A percentile compares a stretch with the other conserved stretches of the same genome.
phyloP scores from a whole-genome alignment of 2,329 filamentous ascomycete species.

The Neonectria hederae region DNA sequence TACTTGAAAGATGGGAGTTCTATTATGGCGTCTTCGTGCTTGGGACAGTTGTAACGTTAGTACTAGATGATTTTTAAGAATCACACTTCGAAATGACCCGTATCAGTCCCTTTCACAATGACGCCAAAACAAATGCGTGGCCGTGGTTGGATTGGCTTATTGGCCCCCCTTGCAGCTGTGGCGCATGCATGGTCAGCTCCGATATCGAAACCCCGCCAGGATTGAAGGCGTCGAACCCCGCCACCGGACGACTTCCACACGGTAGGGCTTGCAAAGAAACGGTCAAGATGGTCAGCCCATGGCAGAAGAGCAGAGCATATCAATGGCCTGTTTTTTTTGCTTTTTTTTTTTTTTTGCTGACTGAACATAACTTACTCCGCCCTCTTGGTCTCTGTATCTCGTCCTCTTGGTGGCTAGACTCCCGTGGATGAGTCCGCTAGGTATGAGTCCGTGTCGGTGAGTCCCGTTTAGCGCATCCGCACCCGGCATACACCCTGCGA shows the following conservation, averaged over 20 bases:
- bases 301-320: too few species aligned
- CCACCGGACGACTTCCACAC: slow-evolving; percentile 3
- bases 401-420: background rate
- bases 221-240: slow-evolving; percentile 11
- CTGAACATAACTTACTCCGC: too few species aligned
- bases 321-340: too few species aligned
- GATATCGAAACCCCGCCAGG: slow-evolving; percentile 34
- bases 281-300: background rate
- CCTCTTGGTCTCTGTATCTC: background rate
- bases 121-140: slow-evolving; percentile 27
- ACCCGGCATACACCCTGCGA: slow-evolving; percentile 27
- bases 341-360: too few species aligned
- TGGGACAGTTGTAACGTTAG: background rate
- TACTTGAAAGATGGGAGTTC: background rate
- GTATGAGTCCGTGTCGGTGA: slow-evolving; percentile 22
- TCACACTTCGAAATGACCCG: background rate
- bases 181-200: slow-evolving; percentile 27
- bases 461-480: slow-evolving; percentile 24
- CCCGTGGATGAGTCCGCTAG: background rate
- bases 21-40: background rate
- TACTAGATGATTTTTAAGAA: background rate
- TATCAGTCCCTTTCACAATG: slow-evolving; percentile 16
- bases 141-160: slow-evolving; percentile 35
- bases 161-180: slow-evolving; percentile 27
- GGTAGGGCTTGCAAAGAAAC: background rate